phyloP scores from a whole-genome alignment of 1,284 basidiomycete genomes.

The Irpex sp. region DNA sequence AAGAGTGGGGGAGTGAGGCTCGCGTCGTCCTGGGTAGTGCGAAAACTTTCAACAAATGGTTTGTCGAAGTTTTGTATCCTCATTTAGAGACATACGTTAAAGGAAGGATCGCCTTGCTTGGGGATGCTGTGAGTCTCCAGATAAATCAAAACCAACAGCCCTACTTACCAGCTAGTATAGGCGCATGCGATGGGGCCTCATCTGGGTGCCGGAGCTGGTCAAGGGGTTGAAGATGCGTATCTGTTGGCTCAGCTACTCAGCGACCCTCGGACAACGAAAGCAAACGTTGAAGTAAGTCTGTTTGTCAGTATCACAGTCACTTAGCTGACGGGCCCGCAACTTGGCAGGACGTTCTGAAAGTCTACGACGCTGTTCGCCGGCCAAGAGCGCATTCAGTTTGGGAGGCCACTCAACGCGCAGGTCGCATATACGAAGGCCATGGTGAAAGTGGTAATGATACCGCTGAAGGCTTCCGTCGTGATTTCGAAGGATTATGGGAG shows the following conservation, averaged over 20 bases:
- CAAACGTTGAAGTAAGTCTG: constrained; percentile 38
- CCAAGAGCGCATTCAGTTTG: constrained; percentile 12
- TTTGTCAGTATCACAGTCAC: constrained; percentile 16
- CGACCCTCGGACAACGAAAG: constrained; percentile 38
- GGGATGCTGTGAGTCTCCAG: constrained; percentile 47
- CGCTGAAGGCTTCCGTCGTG: neutral
- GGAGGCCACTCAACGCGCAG: constrained; percentile 10
- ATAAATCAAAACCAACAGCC: no score
- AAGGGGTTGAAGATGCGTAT: constrained; percentile 60
- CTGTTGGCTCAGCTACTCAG: constrained; percentile 46
- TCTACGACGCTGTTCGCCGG: constrained; percentile 11
- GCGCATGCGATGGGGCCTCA: constrained; percentile 61
- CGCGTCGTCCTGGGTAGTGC: constrained; percentile 42
- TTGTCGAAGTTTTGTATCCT: constrained; percentile 50
- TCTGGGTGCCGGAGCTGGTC: constrained; percentile 58
- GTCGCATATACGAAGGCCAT: constrained; percentile 11
- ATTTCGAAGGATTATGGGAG: neutral
- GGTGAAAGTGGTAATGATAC: constrained; percentile 1
- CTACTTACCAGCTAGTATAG: constrained; percentile 20
- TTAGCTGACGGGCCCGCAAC: neutral
- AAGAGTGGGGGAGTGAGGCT: constrained; percentile 48
- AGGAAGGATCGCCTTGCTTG: constrained; percentile 48
- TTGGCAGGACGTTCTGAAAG: constrained; percentile 4
- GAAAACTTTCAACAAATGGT: constrained; percentile 53
- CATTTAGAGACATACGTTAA: constrained; percentile 45